Evolutionary conservation across 129 eudicot species (phyloP), one percentile per base, ranked within the genome.

Genomic region (Flaveria sonorensis): DNA sequence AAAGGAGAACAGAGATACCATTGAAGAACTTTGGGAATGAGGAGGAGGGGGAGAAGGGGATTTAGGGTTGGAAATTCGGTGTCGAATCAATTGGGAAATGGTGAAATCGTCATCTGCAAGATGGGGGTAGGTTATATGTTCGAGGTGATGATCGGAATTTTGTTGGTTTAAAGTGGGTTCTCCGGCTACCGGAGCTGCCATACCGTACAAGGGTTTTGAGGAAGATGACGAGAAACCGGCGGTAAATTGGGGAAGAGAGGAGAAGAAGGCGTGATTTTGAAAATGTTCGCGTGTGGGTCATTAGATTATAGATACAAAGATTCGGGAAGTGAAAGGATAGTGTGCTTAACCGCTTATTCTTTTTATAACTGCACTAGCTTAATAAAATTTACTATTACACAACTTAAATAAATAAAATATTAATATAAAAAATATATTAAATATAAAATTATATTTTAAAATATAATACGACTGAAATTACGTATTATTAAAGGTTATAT

Each of bases 131-230:
- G 16, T 36, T 57, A 3, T 12, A 26, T 43, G 71, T 1, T 51
- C 2, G 43, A 28, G 77, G 20, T 32, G 42, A 24, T 10, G 12
- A 21, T 78, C 82, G 55, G 77, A 59, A 36, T 30, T 60, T 70
- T 46, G 77, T n/a, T 28, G 18, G 10, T 23, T 60, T 56, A 24
- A 68, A 68, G 24, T 24, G 45, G 77, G 3, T 48, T 71, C 82
- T 71, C 65, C 82, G 77, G 82, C 55, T 45, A 71, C 56, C 53
- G 82, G 63, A 79, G 82, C 46, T 61, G 72, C 77, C 82, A 71
- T 61, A 7, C 6, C 30, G 24, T 9, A 43, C n/a, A 19, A 70
- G 65, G 77, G 65, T 48, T 79, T 63, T 45, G 57, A 43, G 67
- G 19, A 61, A 51, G 65, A 42, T 68, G 51, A 78, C 68, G 51